Evolutionary conservation across 2,329 filamentous ascomycete species (phyloP), one percentile per base, ranked within the genome.

Genomic region (Calonectria crousiana): DNA sequence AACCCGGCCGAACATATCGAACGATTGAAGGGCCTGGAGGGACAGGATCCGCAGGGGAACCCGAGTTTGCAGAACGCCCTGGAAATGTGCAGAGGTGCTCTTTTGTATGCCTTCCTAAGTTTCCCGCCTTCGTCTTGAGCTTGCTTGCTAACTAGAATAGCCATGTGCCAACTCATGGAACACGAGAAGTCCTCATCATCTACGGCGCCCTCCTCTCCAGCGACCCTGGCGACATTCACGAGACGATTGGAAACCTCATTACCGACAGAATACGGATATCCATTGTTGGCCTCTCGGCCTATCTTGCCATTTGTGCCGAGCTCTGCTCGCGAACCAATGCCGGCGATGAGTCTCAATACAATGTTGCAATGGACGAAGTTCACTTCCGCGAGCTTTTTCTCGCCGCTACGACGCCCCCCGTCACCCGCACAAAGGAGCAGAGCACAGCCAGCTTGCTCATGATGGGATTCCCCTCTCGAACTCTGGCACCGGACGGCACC

Each of bases 401-500:
- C 83, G 93, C 92, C 23, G 92, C 94, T 62, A 98, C 97, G 0
- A 98, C 95, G 3, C 97, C 97, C 1, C 97, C 96, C 0, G 93
- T 95, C 23, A 95, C 95, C 16, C 92, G 94, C 69, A 91, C 92
- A 3, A 85, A 86, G 51, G 89, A 90, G 76, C 89, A 90, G 79
- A 89, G 87, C 74, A 89, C 89, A 11, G 89, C 91, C 1, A 92
- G 90, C 69, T 88, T 99, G 51, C 90, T 99, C 32, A 97, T 98
- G 94, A 99, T 99, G 96, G 97, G 97, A 6, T 99, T 99, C 81
- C 97, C 97, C 0, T 97, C 95, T 8, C 91, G 96, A 47, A 94
- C 94, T 3, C 91, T 97, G 18, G 94, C 95, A 68, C 89, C 92
- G 2, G 88, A 87, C 44, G 88, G 88, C 30, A 90, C 92, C 6